Percentiles rank a stretch among this genome's conserved stretches.
These are phyloP conservation scores for Citrullus amarus DNA, from an alignment of 306 rosid species.

Conservation along the genomic window DNA sequence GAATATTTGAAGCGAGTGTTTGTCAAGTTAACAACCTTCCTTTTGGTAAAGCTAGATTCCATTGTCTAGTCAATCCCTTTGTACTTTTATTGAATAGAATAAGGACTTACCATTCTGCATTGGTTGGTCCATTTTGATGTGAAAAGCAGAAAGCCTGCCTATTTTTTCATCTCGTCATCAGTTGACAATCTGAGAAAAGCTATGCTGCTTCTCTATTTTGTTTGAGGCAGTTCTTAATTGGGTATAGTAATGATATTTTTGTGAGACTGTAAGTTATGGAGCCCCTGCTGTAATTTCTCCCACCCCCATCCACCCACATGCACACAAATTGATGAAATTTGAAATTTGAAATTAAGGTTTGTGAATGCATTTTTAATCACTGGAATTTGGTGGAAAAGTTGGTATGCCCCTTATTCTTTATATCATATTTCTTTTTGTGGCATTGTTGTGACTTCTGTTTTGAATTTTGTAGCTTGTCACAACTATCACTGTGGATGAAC, in stretches of 20 bases:
- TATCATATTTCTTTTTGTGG: neutral
- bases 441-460: neutral
- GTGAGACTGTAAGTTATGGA: neutral
- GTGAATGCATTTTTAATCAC: neutral
- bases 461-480: slow-evolving; percentile 39
- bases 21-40: neutral
- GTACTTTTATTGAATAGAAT: neutral
- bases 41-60: neutral
- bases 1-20: neutral
- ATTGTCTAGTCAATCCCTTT: neutral
- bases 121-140: neutral
- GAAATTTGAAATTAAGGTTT: neutral
- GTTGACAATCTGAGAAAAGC: neutral
- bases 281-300: neutral
- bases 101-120: neutral
- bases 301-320: neutral
- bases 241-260: neutral
- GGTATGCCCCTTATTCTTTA: neutral
- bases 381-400: neutral
- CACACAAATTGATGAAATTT: neutral
- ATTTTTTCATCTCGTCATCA: neutral
- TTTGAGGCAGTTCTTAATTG: neutral
- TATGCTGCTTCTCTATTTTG: neutral
- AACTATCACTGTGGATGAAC: slow-evolving; percentile 60
- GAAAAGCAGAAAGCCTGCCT: neutral